Base-by-base conservation (phyloP, 495 filamentous ascomycete genomes). In the Aspergillus homomorphus region DNA sequence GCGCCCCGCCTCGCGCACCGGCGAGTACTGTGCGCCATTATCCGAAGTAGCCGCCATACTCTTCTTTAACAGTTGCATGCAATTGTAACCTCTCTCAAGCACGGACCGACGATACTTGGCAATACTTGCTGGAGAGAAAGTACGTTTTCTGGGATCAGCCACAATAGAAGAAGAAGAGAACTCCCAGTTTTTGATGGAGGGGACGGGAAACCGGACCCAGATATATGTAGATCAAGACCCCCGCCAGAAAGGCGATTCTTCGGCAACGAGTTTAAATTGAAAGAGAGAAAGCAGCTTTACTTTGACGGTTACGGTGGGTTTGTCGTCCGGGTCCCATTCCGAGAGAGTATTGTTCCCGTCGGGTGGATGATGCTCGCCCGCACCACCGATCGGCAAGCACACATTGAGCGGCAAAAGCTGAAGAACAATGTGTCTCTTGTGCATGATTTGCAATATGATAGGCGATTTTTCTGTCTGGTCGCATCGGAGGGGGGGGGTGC, bases 1-100 rank as follows among this genome's bases (percentile, higher is more conserved):
- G 33, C 73, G 72, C 20, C 66, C 66, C 18, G 77, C 69, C 69
- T 80, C 77, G 10, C 65, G 62, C 42, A 74, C 62, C 21, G 74
- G 72, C 10, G 77, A 80, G 54, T 80, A 80, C 3, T 20, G 30
- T 28, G 21, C 48, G 1, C 5, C 58, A 46, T 23, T 41, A 15
- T 41, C 38, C 23, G 51, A 57, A 51, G 4, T 58, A 4, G 48
- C 5, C 14, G 56, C 45, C 56, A 51, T 58, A 16, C 21, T 51
- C 3, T 23, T 23, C 14, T 24, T 45, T 23, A 19, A 12, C 5
- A 19, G 18, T 55, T 14, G 14, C 9, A 6, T 5, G 19, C n/a
- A n/a, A 18, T 18, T 28, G 23, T n/a, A n/a, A 22, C 48, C 15
- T 5, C 23, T 12, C 10, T 12, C 2, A 38, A 12, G 15, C 15